A percentile compares a stretch with the other conserved stretches of the same genome.
phyloP scores from a whole-genome alignment of 2,329 filamentous ascomycete species.

The Tolypocladium guangdongense region DNA sequence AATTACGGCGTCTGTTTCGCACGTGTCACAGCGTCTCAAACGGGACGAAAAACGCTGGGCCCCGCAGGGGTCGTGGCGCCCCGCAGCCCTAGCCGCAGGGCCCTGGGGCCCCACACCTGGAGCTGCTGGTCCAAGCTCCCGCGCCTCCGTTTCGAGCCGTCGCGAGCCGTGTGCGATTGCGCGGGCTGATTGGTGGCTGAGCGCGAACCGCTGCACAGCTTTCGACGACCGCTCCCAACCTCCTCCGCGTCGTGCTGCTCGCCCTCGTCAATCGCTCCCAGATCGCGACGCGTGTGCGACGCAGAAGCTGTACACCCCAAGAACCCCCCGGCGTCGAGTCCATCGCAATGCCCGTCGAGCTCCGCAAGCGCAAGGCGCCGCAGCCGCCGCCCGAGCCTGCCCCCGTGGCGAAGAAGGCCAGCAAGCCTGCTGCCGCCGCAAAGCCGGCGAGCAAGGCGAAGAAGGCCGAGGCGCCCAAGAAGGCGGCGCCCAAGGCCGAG shows the following conservation, averaged over 20 bases:
- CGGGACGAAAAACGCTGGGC: background rate
- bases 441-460: constrained; percentile 25
- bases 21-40: background rate
- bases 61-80: background rate
- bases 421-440: constrained; percentile 26
- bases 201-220: background rate
- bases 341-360: constrained; percentile 41
- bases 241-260: background rate
- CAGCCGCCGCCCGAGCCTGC: constrained; percentile 34
- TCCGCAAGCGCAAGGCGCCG: constrained; percentile 52
- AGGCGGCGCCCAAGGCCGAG: constrained; percentile 12
- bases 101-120: background rate
- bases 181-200: background rate
- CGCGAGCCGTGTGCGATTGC: background rate
- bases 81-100: background rate
- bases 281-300: background rate
- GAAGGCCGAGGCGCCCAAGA: constrained; percentile 13
- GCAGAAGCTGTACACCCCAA: background rate
- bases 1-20: background rate
- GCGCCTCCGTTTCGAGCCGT: background rate
- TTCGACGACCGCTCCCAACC: background rate
- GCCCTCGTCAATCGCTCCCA: background rate
- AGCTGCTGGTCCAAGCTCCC: background rate
- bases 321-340: background rate
- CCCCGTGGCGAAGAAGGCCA: constrained; percentile 29